Conservation (phyloP, 2,329 filamentous ascomycete species). For the Hypomyces rosellus region DNA sequence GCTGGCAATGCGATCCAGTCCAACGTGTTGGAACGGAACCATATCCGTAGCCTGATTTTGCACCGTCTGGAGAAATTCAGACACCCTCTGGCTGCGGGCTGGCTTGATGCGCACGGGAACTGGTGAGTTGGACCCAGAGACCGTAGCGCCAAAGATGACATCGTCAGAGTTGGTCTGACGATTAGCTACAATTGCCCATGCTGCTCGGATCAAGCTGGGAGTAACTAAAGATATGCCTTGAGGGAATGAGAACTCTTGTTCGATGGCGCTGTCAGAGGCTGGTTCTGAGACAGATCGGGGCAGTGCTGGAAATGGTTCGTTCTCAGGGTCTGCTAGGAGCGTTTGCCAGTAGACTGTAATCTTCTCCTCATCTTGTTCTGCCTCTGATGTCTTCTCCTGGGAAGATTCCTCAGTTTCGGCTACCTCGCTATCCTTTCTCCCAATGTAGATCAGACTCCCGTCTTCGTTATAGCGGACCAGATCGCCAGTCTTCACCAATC, state of each 20-base stretch:
- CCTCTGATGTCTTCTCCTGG: too few relatives aligned
- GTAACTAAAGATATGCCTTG: not conserved
- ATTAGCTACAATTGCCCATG: constrained; percentile 9
- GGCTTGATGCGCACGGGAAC: constrained; percentile 17
- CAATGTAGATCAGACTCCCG: constrained; percentile 37
- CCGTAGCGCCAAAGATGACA: constrained; percentile 21
- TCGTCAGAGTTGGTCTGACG: constrained; percentile 19
- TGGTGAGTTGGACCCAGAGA: constrained; percentile 19
- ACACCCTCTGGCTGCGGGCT: not conserved
- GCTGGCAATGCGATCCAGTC: constrained; percentile 12
- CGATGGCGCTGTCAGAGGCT: too few relatives aligned
- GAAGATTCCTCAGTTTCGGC: too few relatives aligned
- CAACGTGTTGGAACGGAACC: constrained; percentile 13
- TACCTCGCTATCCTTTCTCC: constrained; percentile 40
- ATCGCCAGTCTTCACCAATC: constrained; percentile 44
- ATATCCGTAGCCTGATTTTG: constrained; percentile 13
- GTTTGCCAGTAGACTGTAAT: not conserved
- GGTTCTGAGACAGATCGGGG: not conserved
- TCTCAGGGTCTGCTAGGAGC: not conserved
- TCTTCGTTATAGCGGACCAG: constrained; percentile 37
- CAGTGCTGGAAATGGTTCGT: not conserved
- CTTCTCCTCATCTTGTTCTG: too few relatives aligned
- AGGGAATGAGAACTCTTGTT: not conserved
- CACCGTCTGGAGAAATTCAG: constrained; percentile 25
- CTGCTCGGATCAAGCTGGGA: not conserved